These are phyloP conservation scores for Nidularia sp. DNA, from an alignment of 768 basidiomycete species.

Conservation along the genomic window DNA sequence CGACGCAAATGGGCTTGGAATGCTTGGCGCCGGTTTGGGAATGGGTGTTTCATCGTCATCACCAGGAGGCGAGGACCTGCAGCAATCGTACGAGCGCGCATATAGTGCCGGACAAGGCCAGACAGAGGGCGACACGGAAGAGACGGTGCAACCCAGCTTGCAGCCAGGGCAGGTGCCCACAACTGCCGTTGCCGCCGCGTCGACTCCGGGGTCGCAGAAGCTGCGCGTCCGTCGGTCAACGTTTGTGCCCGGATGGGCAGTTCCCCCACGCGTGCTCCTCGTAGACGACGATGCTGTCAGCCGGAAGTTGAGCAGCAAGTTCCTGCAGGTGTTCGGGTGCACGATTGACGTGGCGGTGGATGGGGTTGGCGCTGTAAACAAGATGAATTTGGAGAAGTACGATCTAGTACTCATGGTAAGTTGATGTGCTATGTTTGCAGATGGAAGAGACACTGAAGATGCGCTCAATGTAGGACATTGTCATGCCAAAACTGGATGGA, in stretches of 20 bases:
- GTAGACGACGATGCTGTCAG: constrained; percentile 97
- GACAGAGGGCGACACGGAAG: too few species aligned
- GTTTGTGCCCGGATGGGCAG: constrained; percentile 88
- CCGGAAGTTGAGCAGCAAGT: constrained; percentile 84
- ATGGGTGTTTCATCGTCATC: too few species aligned
- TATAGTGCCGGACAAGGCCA: too few species aligned
- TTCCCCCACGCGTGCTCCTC: constrained; percentile 84
- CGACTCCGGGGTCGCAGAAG: too few species aligned
- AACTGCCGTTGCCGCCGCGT: too few species aligned
- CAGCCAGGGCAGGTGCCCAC: too few species aligned
- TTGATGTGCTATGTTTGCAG: constrained; percentile 12
- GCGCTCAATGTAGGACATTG: constrained; percentile 67
- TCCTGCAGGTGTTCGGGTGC: constrained; percentile 93
- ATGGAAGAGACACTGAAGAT: neutral
- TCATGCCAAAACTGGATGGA: constrained; percentile 88
- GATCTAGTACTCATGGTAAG: constrained; percentile 92
- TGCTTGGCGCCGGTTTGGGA: neutral
- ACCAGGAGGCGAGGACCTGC: too few species aligned
- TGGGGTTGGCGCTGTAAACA: constrained; percentile 87
- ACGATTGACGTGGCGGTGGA: constrained; percentile 93
- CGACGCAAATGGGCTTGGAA: constrained; percentile 30
- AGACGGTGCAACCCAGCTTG: too few species aligned
- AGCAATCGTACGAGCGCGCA: too few species aligned
- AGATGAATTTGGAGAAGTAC: constrained; percentile 96
- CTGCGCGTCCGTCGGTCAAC: constrained; percentile 59